Percentiles rank a stretch among this genome's conserved stretches.
phyloP scores from a whole-genome alignment of 2,329 filamentous ascomycete genomes.

The Aspergillus flavus region DNA sequence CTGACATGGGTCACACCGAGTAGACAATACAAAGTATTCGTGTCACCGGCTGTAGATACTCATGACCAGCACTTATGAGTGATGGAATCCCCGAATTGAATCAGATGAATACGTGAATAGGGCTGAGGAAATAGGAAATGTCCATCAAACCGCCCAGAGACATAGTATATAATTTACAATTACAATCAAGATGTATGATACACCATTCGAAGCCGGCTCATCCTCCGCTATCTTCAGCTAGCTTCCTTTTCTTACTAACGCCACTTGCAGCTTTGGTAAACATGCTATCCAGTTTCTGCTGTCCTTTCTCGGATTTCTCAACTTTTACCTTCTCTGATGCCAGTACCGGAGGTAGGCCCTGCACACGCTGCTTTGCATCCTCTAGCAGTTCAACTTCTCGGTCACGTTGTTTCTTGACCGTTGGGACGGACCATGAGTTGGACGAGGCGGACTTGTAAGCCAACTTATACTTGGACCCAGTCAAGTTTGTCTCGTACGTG shows the following conservation, averaged over 20 bases:
- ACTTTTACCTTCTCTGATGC: conserved; percentile 36
- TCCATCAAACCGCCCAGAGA: background rate
- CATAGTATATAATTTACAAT: background rate
- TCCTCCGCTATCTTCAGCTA: background rate
- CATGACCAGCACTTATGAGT: background rate
- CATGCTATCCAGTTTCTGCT: conserved; percentile 34
- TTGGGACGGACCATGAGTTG: conserved; percentile 38
- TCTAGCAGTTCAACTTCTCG: conserved; percentile 37
- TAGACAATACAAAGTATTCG: background rate
- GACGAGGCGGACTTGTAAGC: conserved; percentile 34
- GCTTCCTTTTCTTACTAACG: conserved; percentile 29
- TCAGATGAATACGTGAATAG: background rate
- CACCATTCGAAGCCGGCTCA: background rate
- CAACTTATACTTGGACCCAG: conserved; percentile 40
- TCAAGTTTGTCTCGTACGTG: conserved; percentile 38
- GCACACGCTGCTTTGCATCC: conserved; percentile 36
- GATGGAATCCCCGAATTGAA: background rate
- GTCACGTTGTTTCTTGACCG: conserved; percentile 38
- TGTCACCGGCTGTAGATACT: background rate
- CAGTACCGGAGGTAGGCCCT: conserved; percentile 36
- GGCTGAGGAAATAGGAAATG: background rate
- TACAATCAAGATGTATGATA: background rate
- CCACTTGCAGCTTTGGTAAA: conserved; percentile 24
- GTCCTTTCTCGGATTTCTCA: conserved; percentile 34
- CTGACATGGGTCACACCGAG: background rate